A percentile compares a stretch with the other conserved stretches of the same genome.
phyloP scores from a whole-genome alignment of 257 asterid species.

The Gentiana dahurica region DNA sequence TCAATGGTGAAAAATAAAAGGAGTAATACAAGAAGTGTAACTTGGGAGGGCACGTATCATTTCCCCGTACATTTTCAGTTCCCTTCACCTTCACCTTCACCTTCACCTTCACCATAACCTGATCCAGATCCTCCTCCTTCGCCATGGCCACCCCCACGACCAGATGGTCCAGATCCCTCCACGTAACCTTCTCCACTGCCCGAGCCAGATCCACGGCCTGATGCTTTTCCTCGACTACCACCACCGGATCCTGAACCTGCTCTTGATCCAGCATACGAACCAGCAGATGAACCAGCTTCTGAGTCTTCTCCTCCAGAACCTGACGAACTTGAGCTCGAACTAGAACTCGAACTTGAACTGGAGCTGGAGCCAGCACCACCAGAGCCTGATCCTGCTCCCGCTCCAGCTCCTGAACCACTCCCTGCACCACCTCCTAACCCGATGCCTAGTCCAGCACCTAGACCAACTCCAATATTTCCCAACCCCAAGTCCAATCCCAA shows the following conservation, averaged over 20 bases:
- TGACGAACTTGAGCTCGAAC: constrained; percentile 26
- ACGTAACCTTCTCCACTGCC: constrained; percentile 10
- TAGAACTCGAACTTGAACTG: constrained; percentile 18
- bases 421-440: constrained; percentile 58
- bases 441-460: constrained; percentile 46
- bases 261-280: constrained; percentile 55
- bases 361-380: constrained; percentile 27
- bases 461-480: constrained; percentile 34
- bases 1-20: too few relatives aligned
- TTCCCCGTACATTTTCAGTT: too few relatives aligned
- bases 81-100: constrained; percentile 15
- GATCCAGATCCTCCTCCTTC: constrained; percentile 49
- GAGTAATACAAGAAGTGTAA: too few relatives aligned
- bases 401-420: constrained; percentile 58
- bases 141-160: constrained; percentile 15
- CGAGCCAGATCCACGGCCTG: constrained; percentile 24
- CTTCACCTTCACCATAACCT: constrained; percentile 47
- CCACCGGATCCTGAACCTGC: constrained; percentile 40
- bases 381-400: constrained; percentile 41
- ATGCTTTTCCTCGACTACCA: constrained; percentile 17
- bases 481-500: constrained; percentile 47
- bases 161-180: constrained; percentile 1
- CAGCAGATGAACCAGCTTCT: constrained; percentile 58
- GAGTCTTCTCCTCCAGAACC: constrained; percentile 30
- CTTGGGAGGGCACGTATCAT: too few relatives aligned